Evolutionary conservation across 768 basidiomycete species (phyloP).

Genomic region (Tricholoma sp.): DNA sequence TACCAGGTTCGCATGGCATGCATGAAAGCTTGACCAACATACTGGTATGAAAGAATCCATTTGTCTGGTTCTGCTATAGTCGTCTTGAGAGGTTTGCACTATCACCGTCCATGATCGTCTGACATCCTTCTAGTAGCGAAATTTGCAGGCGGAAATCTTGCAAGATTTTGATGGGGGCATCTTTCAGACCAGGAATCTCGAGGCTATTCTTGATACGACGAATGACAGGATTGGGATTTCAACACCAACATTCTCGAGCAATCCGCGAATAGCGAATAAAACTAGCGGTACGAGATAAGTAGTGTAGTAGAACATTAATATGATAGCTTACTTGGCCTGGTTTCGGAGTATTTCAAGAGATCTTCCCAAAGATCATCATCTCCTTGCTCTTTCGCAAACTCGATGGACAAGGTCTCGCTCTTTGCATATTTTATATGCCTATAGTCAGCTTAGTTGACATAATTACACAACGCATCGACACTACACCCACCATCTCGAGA

Average conservation of each 20-base stretch:
- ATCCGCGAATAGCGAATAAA: slow-evolving; percentile 91
- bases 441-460: background rate
- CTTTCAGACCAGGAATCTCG: slow-evolving; percentile 93
- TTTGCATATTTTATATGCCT: slow-evolving; percentile 87
- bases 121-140: slow-evolving; percentile 89
- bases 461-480: background rate
- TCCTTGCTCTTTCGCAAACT: slow-evolving; percentile 95
- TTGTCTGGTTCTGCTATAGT: slow-evolving; percentile 75
- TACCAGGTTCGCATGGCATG: background rate
- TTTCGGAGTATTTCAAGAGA: slow-evolving; percentile 89
- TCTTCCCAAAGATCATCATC: slow-evolving; percentile 99
- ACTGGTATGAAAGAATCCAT: background rate
- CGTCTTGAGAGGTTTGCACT: slow-evolving; percentile 63
- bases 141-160: slow-evolving; percentile 96
- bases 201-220: slow-evolving; percentile 93
- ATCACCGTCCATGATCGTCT: slow-evolving; percentile 81
- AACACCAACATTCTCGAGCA: slow-evolving; percentile 93
- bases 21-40: slow-evolving; percentile 19
- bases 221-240: slow-evolving; percentile 93
- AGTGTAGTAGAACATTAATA: background rate
- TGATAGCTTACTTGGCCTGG: slow-evolving; percentile 63
- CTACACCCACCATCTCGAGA: slow-evolving; percentile 61
- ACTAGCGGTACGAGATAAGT: slow-evolving; percentile 35
- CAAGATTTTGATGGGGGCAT: slow-evolving; percentile 92
- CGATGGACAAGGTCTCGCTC: slow-evolving; percentile 81